Conservation (phyloP, 805 yeast genomes). For the Wickerhamomyces subpelliculosus region DNA sequence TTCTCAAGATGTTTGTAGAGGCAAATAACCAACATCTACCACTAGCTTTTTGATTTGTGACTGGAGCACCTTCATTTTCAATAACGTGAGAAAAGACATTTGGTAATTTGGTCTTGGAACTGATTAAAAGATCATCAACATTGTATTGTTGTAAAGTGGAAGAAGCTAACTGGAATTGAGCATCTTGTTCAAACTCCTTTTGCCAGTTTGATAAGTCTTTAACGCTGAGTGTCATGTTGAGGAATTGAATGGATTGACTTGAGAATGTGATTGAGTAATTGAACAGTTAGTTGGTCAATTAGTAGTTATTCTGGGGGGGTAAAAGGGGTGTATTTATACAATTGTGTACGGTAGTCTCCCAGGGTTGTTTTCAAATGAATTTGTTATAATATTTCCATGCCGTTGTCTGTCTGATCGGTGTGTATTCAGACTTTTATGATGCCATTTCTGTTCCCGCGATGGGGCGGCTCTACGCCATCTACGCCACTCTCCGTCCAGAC, state of each 20-base stretch:
- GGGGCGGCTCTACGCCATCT: too few relatives aligned
- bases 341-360: too few relatives aligned
- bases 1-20: slow-evolving; percentile 64
- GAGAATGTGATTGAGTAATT: too few relatives aligned
- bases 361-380: too few relatives aligned
- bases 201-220: slow-evolving; percentile 15
- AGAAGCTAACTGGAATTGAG: slow-evolving; percentile 25
- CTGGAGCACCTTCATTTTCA: slow-evolving; percentile 48
- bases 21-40: slow-evolving; percentile 93
- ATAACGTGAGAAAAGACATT: slow-evolving; percentile 20
- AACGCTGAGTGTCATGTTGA: not conserved
- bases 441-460: too few relatives aligned
- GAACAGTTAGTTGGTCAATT: not conserved
- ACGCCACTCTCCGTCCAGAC: too few relatives aligned
- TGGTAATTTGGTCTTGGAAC: slow-evolving; percentile 9
- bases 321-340: too few relatives aligned
- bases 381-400: too few relatives aligned
- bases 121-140: slow-evolving; percentile 26
- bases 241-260: not conserved
- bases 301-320: too few relatives aligned
- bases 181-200: slow-evolving; percentile 20
- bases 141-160: slow-evolving; percentile 27
- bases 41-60: slow-evolving; percentile 65
- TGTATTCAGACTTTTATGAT: too few relatives aligned
- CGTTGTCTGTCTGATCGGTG: too few relatives aligned